phyloP scores from a whole-genome alignment of 2,329 filamentous ascomycete species.

The Arachnomyces sp. region DNA sequence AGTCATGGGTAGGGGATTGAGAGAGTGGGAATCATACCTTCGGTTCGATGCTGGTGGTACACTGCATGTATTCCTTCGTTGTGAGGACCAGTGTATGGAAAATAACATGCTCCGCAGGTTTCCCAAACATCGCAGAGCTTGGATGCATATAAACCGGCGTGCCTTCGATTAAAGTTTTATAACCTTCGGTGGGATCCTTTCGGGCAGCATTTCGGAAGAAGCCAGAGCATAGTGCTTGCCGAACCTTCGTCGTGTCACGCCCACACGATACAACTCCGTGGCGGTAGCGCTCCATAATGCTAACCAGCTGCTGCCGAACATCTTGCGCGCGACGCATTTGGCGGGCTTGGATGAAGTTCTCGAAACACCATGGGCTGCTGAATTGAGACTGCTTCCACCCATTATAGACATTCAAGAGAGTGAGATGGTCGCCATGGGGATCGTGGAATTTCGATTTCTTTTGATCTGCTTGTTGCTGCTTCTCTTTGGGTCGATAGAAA shows the following conservation, averaged over 20 bases:
- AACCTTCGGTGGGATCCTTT: slow-evolving; percentile 93
- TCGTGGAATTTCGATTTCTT: slow-evolving; percentile 98
- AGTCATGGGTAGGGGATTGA: background rate
- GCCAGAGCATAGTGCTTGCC: slow-evolving; percentile 80
- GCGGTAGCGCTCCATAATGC: slow-evolving; percentile 88
- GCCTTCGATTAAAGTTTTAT: slow-evolving; percentile 93
- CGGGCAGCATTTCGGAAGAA: slow-evolving; percentile 94
- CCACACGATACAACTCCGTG: slow-evolving; percentile 78
- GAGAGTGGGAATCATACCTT: slow-evolving; percentile 42
- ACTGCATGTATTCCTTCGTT: slow-evolving; percentile 96
- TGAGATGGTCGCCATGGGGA: slow-evolving; percentile 86
- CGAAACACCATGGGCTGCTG: slow-evolving; percentile 86
- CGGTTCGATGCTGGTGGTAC: slow-evolving; percentile 84
- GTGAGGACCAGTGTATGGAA: slow-evolving; percentile 58
- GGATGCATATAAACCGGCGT: slow-evolving; percentile 95
- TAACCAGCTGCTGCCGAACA: slow-evolving; percentile 81
- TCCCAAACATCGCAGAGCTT: slow-evolving; percentile 83
- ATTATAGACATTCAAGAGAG: slow-evolving; percentile 92
- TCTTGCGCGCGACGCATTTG: slow-evolving; percentile 85
- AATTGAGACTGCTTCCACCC: slow-evolving; percentile 83
- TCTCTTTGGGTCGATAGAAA: slow-evolving; percentile 95
- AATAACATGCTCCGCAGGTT: slow-evolving; percentile 92
- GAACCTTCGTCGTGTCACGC: slow-evolving; percentile 74
- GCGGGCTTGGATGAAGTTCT: slow-evolving; percentile 93
- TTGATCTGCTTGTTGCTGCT: slow-evolving; percentile 90